A percentile compares a stretch with the other conserved stretches of the same genome.
Evolutionary conservation across 106 monocot genomes (phyloP).

Genomic region (Agapanthus africanus): DNA sequence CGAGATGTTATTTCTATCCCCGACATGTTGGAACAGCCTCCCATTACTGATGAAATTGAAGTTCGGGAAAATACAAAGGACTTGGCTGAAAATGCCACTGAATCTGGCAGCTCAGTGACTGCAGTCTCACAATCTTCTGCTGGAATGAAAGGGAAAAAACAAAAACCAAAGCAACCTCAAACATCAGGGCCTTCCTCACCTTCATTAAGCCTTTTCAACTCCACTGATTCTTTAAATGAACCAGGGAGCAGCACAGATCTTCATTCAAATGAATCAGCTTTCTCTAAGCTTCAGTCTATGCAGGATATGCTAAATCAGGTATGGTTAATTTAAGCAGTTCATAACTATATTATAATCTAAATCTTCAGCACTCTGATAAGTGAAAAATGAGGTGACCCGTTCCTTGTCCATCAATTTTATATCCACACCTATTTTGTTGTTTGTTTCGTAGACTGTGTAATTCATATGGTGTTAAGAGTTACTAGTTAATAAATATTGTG

Average conservation of each 20-base stretch:
- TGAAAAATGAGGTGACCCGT: no score
- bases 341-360: neutral
- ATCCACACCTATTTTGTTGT: no score
- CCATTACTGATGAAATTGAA: slow-evolving; percentile 23
- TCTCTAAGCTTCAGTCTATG: slow-evolving; percentile 37
- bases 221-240: slow-evolving; percentile 51
- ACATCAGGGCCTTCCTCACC: slow-evolving; percentile 29
- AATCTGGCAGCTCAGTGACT: slow-evolving; percentile 6
- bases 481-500: no score
- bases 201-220: slow-evolving; percentile 38
- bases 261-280: slow-evolving; percentile 29
- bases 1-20: slow-evolving; percentile 19
- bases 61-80: slow-evolving; percentile 35
- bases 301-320: slow-evolving; percentile 81
- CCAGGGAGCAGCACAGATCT: slow-evolving; percentile 21
- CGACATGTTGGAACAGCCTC: slow-evolving; percentile 16
- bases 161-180: slow-evolving; percentile 37
- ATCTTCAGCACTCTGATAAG: no score
- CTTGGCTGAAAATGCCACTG: slow-evolving; percentile 26
- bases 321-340: slow-evolving; percentile 1
- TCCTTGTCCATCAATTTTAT: no score
- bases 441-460: neutral
- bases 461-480: no score
- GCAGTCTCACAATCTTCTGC: slow-evolving; percentile 16
- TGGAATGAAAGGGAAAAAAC: slow-evolving; percentile 40